A percentile compares a stretch with the other conserved stretches of the same genome.
Evolutionary conservation across 805 yeast genomes (phyloP).

Genomic region (Starmerella vitae): DNA sequence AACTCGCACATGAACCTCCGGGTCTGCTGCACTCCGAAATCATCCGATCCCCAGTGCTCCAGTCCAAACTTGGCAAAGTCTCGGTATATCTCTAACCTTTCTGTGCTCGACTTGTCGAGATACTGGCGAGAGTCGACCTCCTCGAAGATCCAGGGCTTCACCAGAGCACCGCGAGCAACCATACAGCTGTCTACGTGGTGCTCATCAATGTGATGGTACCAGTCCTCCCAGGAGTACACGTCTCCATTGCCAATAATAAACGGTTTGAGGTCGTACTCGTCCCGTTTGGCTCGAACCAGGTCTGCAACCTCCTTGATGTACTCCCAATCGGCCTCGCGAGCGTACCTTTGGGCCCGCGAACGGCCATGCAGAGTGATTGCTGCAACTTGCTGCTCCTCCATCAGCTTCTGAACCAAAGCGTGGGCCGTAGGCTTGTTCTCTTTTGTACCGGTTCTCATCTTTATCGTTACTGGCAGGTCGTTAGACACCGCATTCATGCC

Average conservation of each 20-base stretch:
- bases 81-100: conserved; percentile 63
- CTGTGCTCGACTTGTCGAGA: conserved; percentile 79
- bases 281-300: conserved; percentile 43
- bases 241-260: conserved; percentile 94
- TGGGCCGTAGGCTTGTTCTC: conserved; percentile 85
- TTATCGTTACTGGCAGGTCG: conserved; percentile 84
- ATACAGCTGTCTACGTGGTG: conserved; percentile 80
- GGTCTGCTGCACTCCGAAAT: conserved; percentile 76
- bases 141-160: conserved; percentile 98
- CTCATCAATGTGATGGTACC: conserved; percentile 56
- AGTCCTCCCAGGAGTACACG: conserved; percentile 71
- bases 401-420: conserved; percentile 51
- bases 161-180: conserved; percentile 96
- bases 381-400: conserved; percentile 69
- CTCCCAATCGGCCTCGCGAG: conserved; percentile 85
- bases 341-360: conserved; percentile 89
- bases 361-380: conserved; percentile 94
- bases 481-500: conserved; percentile 83
- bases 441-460: conserved; percentile 80
- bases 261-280: conserved; percentile 51
- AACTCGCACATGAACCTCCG: conserved; percentile 91
- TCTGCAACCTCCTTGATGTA: conserved; percentile 65
- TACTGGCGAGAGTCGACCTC: conserved; percentile 83
- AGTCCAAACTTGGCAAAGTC: conserved; percentile 67
- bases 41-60: conserved; percentile 97